Evolutionary conservation across 257 asterid species (phyloP).

Genomic region (Salvia rosmarinus): DNA sequence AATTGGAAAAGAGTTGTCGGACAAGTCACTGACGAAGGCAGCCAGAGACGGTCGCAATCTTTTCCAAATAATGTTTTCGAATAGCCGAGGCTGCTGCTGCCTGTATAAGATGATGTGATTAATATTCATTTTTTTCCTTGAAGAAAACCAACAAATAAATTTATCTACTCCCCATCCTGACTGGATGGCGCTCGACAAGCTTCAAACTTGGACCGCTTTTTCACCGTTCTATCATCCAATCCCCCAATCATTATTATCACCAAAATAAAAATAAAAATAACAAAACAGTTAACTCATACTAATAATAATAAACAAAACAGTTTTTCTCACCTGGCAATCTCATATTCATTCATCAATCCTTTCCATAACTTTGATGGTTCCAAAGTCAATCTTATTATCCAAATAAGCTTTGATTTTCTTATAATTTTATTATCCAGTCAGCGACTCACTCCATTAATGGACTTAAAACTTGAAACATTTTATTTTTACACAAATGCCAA

Average conservation of each 20-base stretch:
- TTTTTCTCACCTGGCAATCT: too few relatives aligned
- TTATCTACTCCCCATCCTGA: background rate
- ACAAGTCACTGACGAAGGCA: conserved; percentile 28
- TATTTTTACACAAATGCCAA: too few relatives aligned
- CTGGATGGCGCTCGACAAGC: background rate
- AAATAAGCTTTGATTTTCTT: background rate
- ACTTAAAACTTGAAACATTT: too few relatives aligned
- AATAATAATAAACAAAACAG: background rate
- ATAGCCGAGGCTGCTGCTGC: background rate
- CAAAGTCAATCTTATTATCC: background rate
- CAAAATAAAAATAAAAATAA: background rate
- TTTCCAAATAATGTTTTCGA: conserved; percentile 9
- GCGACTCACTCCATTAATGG: too few relatives aligned
- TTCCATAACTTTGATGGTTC: background rate
- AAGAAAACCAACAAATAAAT: background rate
- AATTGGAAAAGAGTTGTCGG: conserved; percentile 24
- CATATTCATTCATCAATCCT: background rate
- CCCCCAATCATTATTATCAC: conserved; percentile 10
- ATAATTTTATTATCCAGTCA: too few relatives aligned
- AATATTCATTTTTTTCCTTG: background rate
- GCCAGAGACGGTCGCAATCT: conserved; percentile 30
- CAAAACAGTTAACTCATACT: background rate
- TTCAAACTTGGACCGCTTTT: background rate
- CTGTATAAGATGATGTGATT: background rate
- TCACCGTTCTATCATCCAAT: conserved; percentile 19